Evolutionary conservation across 768 basidiomycete genomes (phyloP).

Genomic region (Filobasidium wieringae): DNA sequence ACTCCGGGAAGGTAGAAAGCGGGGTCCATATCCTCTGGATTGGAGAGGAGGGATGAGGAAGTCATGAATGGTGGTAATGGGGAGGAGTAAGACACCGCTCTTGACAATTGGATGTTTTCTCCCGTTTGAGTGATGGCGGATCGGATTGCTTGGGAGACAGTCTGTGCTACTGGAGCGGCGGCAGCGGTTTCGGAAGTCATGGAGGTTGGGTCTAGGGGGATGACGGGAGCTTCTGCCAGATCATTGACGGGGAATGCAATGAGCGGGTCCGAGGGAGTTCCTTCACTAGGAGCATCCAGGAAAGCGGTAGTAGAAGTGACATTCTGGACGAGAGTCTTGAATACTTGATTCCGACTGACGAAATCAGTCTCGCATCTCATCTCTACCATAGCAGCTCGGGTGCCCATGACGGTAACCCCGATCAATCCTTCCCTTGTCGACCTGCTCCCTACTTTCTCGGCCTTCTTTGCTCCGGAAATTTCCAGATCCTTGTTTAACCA

Average conservation of each 20-base stretch:
- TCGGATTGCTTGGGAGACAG: conserved; percentile 57
- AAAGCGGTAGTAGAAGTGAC: conserved; percentile 76
- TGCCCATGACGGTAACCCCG: conserved; percentile 57
- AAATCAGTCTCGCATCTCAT: conserved; percentile 96
- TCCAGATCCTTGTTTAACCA: conserved; percentile 71
- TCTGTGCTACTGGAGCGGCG: conserved; percentile 53
- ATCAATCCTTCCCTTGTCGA: conserved; percentile 67
- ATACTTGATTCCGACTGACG: conserved; percentile 74
- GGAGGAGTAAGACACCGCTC: conserved; percentile 37
- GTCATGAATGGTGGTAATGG: conserved; percentile 29
- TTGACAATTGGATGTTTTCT: conserved; percentile 40
- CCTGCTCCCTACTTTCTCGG: conserved; percentile 69
- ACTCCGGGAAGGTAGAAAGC: conserved; percentile 28
- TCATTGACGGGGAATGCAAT: conserved; percentile 47
- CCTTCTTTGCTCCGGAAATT: conserved; percentile 55
- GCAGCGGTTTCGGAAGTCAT: conserved; percentile 39
- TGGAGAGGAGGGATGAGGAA: background rate
- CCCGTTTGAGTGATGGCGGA: conserved; percentile 34
- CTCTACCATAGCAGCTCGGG: conserved; percentile 75
- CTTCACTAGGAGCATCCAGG: conserved; percentile 44
- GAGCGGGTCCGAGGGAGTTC: conserved; percentile 41
- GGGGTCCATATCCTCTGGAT: background rate
- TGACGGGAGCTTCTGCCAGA: conserved; percentile 56
- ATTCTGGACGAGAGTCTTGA: conserved; percentile 60
- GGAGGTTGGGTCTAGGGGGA: conserved; percentile 42